phyloP scores from a whole-genome alignment of 139 green algal genomes.

The Picochlorum sp. region DNA sequence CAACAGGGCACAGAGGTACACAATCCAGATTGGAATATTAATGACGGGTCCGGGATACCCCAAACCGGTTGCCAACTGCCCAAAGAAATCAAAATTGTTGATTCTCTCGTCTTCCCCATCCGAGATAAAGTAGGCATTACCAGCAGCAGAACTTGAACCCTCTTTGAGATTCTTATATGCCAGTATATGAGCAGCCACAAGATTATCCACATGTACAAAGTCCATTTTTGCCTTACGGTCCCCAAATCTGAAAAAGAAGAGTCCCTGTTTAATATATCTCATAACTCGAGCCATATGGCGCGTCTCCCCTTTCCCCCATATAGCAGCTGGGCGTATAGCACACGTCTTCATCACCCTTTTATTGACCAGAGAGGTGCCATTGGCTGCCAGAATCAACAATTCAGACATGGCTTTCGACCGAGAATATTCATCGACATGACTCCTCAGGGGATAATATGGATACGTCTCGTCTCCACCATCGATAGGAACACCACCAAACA shows the following conservation, averaged over 20 bases:
- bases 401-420: slow-evolving; percentile 24
- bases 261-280: not conserved
- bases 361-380: not conserved
- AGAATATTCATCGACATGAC: slow-evolving; percentile 19
- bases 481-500: slow-evolving; percentile 16
- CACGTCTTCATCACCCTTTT: slow-evolving; percentile 15
- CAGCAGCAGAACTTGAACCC: slow-evolving; percentile 2
- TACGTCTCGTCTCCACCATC: slow-evolving; percentile 18
- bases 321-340: slow-evolving; percentile 24
- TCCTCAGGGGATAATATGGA: slow-evolving; percentile 4
- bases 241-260: slow-evolving; percentile 15
- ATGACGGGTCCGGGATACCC: slow-evolving; percentile 12
- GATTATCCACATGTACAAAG: slow-evolving; percentile 29
- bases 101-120: slow-evolving; percentile 3
- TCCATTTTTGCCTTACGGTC: not conserved
- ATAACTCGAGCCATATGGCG: slow-evolving; percentile 26
- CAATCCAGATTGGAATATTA: not conserved
- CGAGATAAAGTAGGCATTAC: slow-evolving; percentile 17
- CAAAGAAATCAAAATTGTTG: slow-evolving; percentile 24
- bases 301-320: slow-evolving; percentile 29
- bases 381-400: slow-evolving; percentile 18
- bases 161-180: not conserved
- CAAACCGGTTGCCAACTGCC: slow-evolving; percentile 9
- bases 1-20: not conserved
- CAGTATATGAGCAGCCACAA: slow-evolving; percentile 4